phyloP scores from a whole-genome alignment of 176 grass and related monocot species.

The Dactylis glomerata region DNA sequence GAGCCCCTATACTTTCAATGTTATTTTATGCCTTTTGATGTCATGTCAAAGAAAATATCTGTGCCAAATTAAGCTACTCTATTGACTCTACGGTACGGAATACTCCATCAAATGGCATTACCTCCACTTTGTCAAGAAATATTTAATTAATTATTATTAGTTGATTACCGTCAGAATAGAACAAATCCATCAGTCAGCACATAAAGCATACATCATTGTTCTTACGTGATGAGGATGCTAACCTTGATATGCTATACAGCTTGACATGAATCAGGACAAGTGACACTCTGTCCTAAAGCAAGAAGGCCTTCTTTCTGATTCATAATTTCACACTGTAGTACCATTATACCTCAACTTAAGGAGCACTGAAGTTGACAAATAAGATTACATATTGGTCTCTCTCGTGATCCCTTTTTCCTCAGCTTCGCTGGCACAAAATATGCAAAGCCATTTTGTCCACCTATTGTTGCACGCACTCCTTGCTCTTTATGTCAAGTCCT shows the following conservation, averaged over 20 bases:
- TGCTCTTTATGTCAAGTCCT: slow-evolving; percentile 34
- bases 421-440: slow-evolving; percentile 26
- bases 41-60: background rate
- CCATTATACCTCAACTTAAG: background rate
- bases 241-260: slow-evolving; percentile 26
- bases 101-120: too few species aligned
- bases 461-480: slow-evolving; percentile 25
- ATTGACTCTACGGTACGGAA: too few species aligned
- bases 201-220: background rate
- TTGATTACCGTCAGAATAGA: background rate
- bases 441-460: background rate
- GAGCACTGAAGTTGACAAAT: background rate
- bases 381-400: background rate
- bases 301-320: slow-evolving; percentile 8
- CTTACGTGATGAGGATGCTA: background rate
- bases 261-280: slow-evolving; percentile 18
- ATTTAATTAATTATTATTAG: background rate
- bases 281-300: slow-evolving; percentile 38
- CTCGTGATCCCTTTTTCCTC: background rate
- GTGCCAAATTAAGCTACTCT: too few species aligned
- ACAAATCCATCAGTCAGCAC: background rate
- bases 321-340: background rate
- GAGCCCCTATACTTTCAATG: background rate
- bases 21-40: background rate
- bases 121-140: background rate